Conservation (phyloP, 306 rosid genomes). For the Astragalus glycyphyllos region DNA sequence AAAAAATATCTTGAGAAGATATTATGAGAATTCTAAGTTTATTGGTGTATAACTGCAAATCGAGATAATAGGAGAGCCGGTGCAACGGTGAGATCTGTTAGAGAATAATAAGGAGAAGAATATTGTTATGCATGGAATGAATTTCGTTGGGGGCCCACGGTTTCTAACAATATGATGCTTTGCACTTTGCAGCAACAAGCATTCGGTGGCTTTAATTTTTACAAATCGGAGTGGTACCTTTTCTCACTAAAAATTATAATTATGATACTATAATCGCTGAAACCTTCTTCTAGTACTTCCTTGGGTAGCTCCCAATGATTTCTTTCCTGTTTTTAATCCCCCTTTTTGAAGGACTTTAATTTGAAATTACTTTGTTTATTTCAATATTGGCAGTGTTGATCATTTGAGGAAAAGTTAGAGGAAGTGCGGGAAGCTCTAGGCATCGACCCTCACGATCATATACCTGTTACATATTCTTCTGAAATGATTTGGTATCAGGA, state of each 20-base stretch:
- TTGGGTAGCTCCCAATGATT: constrained; percentile 1
- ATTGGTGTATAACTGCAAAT: too few species aligned
- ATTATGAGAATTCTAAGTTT: too few species aligned
- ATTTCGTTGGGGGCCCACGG: too few species aligned
- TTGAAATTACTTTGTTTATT: constrained; percentile 43
- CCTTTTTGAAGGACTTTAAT: neutral
- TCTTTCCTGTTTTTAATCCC: neutral
- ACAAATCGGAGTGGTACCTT: too few species aligned
- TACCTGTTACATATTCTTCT: constrained; percentile 86
- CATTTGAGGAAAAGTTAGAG: constrained; percentile 95
- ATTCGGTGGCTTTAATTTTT: too few species aligned
- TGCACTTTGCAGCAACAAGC: too few species aligned
- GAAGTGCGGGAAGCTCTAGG: constrained; percentile 91
- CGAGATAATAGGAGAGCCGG: too few species aligned
- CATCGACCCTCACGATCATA: constrained; percentile 78
- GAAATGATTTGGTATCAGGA: constrained; percentile 82
- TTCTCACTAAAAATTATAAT: neutral
- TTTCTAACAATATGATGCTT: too few species aligned
- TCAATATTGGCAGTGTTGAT: constrained; percentile 96
- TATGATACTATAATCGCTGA: constrained; percentile 10
- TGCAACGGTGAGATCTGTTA: too few species aligned
- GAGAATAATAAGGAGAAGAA: too few species aligned
- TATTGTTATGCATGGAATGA: too few species aligned
- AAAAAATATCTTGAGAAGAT: too few species aligned
- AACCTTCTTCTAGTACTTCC: neutral